A percentile compares a stretch with the other conserved stretches of the same genome.
Evolutionary conservation across 140 eudicot genomes (phyloP).

Genomic region (Oenanthe javanica): DNA sequence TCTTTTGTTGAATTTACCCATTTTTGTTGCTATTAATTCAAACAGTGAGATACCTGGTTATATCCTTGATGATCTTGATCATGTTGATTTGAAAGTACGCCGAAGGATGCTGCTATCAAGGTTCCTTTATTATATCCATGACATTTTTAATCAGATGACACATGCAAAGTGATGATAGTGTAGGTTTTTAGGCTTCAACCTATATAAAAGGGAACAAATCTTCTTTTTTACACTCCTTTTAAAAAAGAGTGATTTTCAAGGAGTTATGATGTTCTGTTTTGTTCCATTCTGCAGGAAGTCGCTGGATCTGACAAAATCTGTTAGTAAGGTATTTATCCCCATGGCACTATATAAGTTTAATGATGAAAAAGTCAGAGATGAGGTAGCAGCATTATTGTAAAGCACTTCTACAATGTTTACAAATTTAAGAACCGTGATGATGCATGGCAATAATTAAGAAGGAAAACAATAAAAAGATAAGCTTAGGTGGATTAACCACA

Average conservation of each 20-base stretch:
- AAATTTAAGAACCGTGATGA: not conserved
- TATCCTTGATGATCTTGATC: conserved; percentile 53
- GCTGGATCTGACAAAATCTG: conserved; percentile 18
- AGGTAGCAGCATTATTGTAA: not conserved
- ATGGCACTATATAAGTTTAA: not conserved
- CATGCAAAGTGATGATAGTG: not conserved
- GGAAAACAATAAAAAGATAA: not conserved
- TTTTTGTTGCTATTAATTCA: conserved; percentile 7
- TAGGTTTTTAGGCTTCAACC: not conserved
- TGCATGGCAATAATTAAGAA: not conserved
- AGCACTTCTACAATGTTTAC: not conserved
- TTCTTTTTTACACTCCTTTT: not conserved
- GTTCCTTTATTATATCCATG: conserved; percentile 22
- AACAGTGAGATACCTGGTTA: conserved; percentile 24
- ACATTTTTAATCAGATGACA: not conserved
- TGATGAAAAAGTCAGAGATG: not conserved
- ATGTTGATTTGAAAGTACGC: conserved; percentile 49
- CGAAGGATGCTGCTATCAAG: conserved; percentile 61
- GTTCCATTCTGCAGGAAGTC: conserved; percentile 30
- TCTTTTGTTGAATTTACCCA: not conserved
- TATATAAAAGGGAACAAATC: not conserved
- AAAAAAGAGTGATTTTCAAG: not conserved
- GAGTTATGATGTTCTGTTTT: not conserved
- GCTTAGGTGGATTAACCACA: not conserved
- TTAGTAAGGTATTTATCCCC: conserved; percentile 33